Percentiles rank a stretch among this genome's conserved stretches.
Evolutionary conservation across 345 rosid species (phyloP).

Genomic region (Diplotaxis tenuifolia): DNA sequence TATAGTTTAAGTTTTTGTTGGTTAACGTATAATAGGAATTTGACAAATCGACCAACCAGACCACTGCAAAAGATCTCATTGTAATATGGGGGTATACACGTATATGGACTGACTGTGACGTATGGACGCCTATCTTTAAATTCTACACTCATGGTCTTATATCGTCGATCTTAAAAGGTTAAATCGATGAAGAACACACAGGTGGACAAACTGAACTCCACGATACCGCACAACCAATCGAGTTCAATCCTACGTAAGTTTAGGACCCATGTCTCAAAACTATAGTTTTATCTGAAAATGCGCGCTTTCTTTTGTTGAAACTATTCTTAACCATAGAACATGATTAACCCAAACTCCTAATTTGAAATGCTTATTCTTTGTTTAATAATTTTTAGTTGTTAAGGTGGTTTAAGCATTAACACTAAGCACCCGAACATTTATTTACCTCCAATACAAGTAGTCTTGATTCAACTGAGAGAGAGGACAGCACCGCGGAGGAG

Average conservation of each 20-base stretch:
- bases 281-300: background rate
- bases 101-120: conserved; percentile 31
- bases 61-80: conserved; percentile 7
- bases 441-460: too few relatives aligned
- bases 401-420: too few relatives aligned
- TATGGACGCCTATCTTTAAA: background rate
- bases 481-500: too few relatives aligned
- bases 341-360: too few relatives aligned
- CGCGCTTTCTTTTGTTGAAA: background rate
- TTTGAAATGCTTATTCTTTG: too few relatives aligned
- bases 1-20: background rate
- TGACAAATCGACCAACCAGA: conserved; percentile 18
- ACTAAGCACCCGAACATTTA: too few relatives aligned
- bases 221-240: too few relatives aligned
- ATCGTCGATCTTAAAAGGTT: conserved; percentile 3
- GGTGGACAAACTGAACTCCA: conserved; percentile 23
- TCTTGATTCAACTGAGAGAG: too few relatives aligned
- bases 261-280: background rate
- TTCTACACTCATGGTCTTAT: conserved; percentile 14
- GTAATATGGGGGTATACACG: background rate
- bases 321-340: too few relatives aligned
- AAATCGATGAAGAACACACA: conserved; percentile 18
- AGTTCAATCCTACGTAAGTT: conserved; percentile 10
- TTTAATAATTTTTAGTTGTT: too few relatives aligned
- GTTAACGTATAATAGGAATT: background rate